Evolutionary conservation across 2,329 filamentous ascomycete species (phyloP).

Genomic region (Septoria linicola): DNA sequence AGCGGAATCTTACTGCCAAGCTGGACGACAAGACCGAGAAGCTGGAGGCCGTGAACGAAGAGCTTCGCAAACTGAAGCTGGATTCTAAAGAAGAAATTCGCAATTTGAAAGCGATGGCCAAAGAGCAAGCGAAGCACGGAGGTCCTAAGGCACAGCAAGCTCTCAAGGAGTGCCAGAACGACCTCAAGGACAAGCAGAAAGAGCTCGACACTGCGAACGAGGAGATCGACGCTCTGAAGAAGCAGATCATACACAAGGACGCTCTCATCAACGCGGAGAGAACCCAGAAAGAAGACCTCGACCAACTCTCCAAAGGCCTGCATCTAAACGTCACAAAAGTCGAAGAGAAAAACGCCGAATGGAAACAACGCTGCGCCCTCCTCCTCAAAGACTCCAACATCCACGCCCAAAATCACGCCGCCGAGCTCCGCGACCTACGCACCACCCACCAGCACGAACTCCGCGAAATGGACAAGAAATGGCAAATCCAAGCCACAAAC

Average conservation of each 20-base stretch:
- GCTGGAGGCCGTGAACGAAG: neutral
- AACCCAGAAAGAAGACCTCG: neutral
- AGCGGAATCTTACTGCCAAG: constrained; percentile 5
- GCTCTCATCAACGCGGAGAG: constrained; percentile 2
- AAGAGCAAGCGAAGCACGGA: constrained; percentile 15
- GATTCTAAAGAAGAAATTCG: constrained; percentile 17
- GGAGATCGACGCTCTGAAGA: neutral
- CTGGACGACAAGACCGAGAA: constrained; percentile 10
- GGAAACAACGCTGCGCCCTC: neutral
- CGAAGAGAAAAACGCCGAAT: too few relatives aligned
- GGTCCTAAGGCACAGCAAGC: constrained; percentile 9
- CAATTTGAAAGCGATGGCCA: constrained; percentile 14
- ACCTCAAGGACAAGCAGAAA: constrained; percentile 17
- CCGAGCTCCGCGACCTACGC: constrained; percentile 9
- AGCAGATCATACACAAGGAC: neutral
- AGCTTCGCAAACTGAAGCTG: constrained; percentile 3
- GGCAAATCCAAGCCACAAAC: neutral
- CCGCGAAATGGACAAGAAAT: constrained; percentile 7
- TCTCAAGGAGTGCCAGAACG: constrained; percentile 11
- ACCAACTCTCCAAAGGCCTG: neutral
- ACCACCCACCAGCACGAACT: neutral
- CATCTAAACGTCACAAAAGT: too few relatives aligned
- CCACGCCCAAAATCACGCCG: neutral
- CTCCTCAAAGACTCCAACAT: neutral
- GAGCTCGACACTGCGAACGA: constrained; percentile 6